Evolutionary conservation across 306 rosid species (phyloP).

Genomic region (Trifolium subterraneum): DNA sequence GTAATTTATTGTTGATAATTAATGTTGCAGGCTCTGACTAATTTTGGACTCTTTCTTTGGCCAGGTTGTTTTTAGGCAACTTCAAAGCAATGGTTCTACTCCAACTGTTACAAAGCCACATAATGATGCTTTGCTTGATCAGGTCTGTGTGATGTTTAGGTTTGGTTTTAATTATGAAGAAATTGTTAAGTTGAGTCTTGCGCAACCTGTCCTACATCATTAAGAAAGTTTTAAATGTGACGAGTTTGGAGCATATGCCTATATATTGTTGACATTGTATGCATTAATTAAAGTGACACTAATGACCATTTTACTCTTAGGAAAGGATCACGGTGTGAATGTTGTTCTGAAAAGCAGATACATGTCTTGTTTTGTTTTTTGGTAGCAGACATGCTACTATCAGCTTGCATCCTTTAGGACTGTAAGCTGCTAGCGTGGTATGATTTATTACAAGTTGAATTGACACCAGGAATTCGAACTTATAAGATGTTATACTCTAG

Average conservation of each 20-base stretch:
- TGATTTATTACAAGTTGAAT: no score
- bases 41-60: conserved; percentile 26
- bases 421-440: no score
- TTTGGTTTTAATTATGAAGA: conserved; percentile 12
- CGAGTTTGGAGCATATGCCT: conserved; percentile 25
- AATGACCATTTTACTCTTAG: no score
- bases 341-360: no score
- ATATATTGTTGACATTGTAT: background rate
- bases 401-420: no score
- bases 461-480: no score
- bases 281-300: background rate
- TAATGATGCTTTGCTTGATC: conserved; percentile 74
- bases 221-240: conserved; percentile 2
- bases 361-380: no score
- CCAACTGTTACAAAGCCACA: conserved; percentile 68
- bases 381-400: no score
- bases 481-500: no score
- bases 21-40: conserved; percentile 2
- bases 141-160: conserved; percentile 58
- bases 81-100: conserved; percentile 56
- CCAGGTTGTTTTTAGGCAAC: conserved; percentile 71
- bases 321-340: no score
- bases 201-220: background rate
- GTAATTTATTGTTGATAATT: conserved; percentile 10
- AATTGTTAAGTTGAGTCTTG: conserved; percentile 2